phyloP scores from a whole-genome alignment of 2,329 filamentous ascomycete genomes.

The Pyrenochaeta sp. region DNA sequence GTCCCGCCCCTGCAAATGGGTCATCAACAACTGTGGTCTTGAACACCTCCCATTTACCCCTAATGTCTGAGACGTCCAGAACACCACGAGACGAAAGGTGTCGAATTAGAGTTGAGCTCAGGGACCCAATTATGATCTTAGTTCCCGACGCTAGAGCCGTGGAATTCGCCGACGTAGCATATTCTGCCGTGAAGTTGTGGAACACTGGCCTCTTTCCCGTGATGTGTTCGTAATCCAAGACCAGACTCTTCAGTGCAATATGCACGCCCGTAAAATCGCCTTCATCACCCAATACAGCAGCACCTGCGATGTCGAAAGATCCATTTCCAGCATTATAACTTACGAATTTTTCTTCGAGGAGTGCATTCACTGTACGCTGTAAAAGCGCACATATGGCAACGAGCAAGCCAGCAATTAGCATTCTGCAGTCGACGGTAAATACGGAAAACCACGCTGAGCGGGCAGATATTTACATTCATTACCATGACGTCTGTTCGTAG shows the following conservation, averaged over 20 bases:
- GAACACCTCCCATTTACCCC: background rate
- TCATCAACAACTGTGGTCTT: background rate
- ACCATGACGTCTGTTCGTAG: too few species aligned
- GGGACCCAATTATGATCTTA: background rate
- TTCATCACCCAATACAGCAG: conserved; percentile 16
- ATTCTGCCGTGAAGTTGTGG: background rate
- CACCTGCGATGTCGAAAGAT: conserved; percentile 17
- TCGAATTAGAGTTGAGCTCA: background rate
- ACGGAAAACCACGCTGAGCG: too few species aligned
- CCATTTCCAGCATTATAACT: conserved; percentile 10
- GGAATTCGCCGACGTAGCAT: background rate
- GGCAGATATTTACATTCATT: too few species aligned
- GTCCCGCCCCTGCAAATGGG: background rate
- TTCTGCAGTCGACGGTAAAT: background rate
- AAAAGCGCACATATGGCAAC: background rate
- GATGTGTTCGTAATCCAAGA: conserved; percentile 21
- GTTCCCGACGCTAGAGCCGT: background rate
- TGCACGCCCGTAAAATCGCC: conserved; percentile 23
- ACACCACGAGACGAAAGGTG: background rate
- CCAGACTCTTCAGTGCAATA: conserved; percentile 26
- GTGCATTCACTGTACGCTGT: background rate
- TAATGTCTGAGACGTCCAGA: background rate
- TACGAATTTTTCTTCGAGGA: conserved; percentile 28
- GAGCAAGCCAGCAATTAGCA: background rate
- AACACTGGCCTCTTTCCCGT: conserved; percentile 12